phyloP scores from a whole-genome alignment of 768 basidiomycete genomes.

The Multifurca ochricompacta region DNA sequence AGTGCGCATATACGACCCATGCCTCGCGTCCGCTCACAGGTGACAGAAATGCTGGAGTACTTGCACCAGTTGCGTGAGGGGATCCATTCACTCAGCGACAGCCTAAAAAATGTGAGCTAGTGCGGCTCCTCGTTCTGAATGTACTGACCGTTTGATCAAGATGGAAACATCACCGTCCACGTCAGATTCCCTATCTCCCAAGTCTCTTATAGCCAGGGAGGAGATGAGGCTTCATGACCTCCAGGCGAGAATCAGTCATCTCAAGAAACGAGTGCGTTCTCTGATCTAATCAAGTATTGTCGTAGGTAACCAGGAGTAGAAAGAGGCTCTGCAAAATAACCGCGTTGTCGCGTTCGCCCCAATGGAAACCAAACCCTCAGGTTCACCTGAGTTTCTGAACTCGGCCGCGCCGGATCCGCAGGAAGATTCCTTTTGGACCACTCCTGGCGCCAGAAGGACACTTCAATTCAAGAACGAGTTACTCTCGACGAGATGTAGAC shows the following conservation, averaged over 20 bases:
- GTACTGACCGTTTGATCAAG: slow-evolving; percentile 23
- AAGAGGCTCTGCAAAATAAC: slow-evolving; percentile 25
- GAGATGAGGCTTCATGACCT: slow-evolving; percentile 37
- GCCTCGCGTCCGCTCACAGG: slow-evolving; percentile 41
- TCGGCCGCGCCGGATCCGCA: slow-evolving; percentile 26
- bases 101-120: slow-evolving; percentile 34
- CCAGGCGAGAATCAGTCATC: slow-evolving; percentile 35
- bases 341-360: slow-evolving; percentile 11
- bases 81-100: slow-evolving; percentile 30
- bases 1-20: slow-evolving; percentile 37
- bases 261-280: slow-evolving; percentile 32
- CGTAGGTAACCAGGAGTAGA: slow-evolving; percentile 20
- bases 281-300: neutral
- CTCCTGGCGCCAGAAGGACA: slow-evolving; percentile 48
- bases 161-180: slow-evolving; percentile 21
- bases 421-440: slow-evolving; percentile 59
- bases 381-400: slow-evolving; percentile 21
- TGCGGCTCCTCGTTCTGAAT: neutral
- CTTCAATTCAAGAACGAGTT: slow-evolving; percentile 58
- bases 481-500: slow-evolving; percentile 57
- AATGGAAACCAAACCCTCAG: slow-evolving; percentile 22
- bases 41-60: slow-evolving; percentile 32
- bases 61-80: slow-evolving; percentile 32
- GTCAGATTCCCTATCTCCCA: slow-evolving; percentile 25
- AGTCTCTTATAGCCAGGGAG: slow-evolving; percentile 31